Evolutionary conservation across 257 asterid genomes (phyloP).

Genomic region (Solanum corneliomulleri): DNA sequence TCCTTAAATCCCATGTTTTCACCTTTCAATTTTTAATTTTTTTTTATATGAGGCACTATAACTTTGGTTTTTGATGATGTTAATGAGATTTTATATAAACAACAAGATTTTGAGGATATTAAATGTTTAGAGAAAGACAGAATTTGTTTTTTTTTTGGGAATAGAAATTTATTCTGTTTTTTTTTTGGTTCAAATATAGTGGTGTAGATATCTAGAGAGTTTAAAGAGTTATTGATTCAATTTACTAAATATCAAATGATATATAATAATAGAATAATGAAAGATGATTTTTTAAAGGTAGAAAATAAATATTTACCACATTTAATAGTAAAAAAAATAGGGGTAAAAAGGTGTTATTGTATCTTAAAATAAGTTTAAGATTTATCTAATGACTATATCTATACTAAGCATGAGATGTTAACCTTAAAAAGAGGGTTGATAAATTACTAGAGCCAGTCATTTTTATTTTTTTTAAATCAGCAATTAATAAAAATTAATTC

Average conservation of each 20-base stretch:
- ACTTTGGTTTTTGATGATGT: neutral
- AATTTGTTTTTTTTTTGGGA: neutral
- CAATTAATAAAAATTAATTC: neutral
- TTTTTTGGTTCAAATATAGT: neutral
- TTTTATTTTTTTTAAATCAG: neutral
- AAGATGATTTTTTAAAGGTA: neutral
- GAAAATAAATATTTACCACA: neutral
- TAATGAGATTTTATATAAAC: neutral
- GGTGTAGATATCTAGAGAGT: neutral
- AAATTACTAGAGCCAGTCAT: neutral
- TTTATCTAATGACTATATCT: neutral
- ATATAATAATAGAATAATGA: neutral
- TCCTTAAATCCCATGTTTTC: constrained; percentile 31
- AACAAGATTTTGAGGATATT: neutral
- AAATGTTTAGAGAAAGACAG: neutral
- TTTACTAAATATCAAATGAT: neutral
- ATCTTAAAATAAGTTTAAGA: neutral
- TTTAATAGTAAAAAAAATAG: neutral
- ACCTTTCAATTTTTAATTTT: neutral
- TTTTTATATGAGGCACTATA: neutral
- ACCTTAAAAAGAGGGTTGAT: neutral
- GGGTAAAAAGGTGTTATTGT: neutral
- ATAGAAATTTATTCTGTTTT: neutral
- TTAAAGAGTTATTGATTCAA: neutral
- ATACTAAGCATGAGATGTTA: neutral